Conservation (phyloP, 805 yeast genomes). For the Ogataea trehaloabstinens region DNA sequence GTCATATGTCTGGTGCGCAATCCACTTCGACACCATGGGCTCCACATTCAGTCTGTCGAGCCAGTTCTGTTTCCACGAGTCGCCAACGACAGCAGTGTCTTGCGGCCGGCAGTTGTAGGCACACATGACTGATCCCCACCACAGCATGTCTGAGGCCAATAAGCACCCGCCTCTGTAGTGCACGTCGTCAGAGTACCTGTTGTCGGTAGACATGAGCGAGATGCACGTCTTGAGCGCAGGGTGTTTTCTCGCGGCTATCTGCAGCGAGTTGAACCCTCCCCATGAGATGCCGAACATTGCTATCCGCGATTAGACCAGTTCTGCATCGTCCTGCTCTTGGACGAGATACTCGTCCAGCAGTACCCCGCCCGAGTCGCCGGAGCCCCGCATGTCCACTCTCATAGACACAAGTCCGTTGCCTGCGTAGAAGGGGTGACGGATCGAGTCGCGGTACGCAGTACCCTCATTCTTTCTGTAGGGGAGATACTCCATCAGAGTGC, state of each 20-base stretch:
- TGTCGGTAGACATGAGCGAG: constrained; percentile 44
- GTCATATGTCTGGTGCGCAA: constrained; percentile 41
- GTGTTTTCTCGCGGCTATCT: constrained; percentile 43
- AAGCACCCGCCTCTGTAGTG: constrained; percentile 45
- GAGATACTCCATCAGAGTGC: constrained; percentile 40
- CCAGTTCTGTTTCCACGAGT: constrained; percentile 40
- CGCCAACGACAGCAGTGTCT: constrained; percentile 39
- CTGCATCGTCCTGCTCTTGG: constrained; percentile 43
- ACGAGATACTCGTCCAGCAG: constrained; percentile 39
- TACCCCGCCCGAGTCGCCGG: constrained; percentile 40
- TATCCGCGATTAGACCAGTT: constrained; percentile 42
- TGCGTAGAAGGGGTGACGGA: constrained; percentile 44
- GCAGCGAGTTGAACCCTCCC: constrained; percentile 46
- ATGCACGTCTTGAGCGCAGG: constrained; percentile 42
- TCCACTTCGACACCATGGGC: constrained; percentile 41
- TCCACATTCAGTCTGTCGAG: constrained; percentile 32
- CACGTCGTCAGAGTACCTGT: constrained; percentile 44
- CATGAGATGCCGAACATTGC: constrained; percentile 48
- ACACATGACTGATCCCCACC: constrained; percentile 48
- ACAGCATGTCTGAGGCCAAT: constrained; percentile 42
- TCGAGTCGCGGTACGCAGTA: constrained; percentile 41
- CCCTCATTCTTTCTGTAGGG: constrained; percentile 43
- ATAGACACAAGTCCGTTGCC: constrained; percentile 43
- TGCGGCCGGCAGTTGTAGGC: constrained; percentile 43
- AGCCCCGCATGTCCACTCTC: constrained; percentile 45